Evolutionary conservation across 176 grass and related monocot species (phyloP), one percentile per base, ranked within the genome.

Genomic region (Areca catechu): DNA sequence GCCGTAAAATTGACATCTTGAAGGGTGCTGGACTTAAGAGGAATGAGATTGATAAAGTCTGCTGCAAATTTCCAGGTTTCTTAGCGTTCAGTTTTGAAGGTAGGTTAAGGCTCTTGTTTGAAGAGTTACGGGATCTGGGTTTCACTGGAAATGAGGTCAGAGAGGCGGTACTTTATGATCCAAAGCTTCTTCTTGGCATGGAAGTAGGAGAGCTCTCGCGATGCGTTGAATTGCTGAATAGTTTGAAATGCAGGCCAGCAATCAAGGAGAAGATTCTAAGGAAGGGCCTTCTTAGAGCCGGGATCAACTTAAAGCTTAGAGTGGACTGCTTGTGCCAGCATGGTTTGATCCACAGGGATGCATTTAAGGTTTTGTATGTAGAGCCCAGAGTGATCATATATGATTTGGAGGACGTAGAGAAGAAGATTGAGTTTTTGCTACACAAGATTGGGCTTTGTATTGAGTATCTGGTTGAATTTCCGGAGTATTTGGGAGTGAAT

Each of bases 401-500:
- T 20, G 19, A 73, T 29, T 15, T 75, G 6, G 65, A 77, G 25
- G 87, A 97, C 49, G 70, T 83, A 53, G 87, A 83, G 59, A 84
- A 77, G 78, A 97, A 97, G 48, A 53, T 91, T 19, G 73, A 80
- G 24, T 97, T 88, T 80, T 58, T 97, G 69, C 53, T 85, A 4
- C n/a, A 19, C 29, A 67, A 55, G 25, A 88, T 92, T 75, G 51
- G 66, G 7, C 91, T 92, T 15, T 56, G 77, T 54, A 69, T 82
- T n/a, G 48, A 73, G 22, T 75, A 83, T 80, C 65, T 97, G 7
- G 70, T 97, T 19, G 72, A 97, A 59, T 92, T 77, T 48, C 93
- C 86, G 0, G 81, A 85, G 24, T 97, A 85, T 56, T 54, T 91
- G 55, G 93, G 93, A 72, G 62, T 97, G 49, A 91, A 80, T 61